A percentile compares a stretch with the other conserved stretches of the same genome.
Conservation (phyloP, 169 alveolate species). For the Eimeria acervulina region DNA sequence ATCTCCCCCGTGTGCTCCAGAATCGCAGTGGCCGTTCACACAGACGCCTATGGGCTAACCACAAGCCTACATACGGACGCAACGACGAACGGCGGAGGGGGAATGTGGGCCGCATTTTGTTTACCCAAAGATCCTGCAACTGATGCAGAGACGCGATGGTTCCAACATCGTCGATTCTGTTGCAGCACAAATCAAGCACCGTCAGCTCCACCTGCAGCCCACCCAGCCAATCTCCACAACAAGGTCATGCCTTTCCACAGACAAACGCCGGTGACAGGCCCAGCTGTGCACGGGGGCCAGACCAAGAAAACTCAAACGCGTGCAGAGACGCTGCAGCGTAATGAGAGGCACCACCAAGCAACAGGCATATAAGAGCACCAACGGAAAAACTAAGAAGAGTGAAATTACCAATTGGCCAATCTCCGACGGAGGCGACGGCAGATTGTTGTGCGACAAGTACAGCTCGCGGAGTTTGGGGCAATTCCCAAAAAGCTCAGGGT, state of each 20-base stretch:
- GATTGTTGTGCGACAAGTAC: slow-evolving; percentile 85
- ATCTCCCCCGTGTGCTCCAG: background rate
- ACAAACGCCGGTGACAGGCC: background rate
- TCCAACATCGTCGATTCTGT: slow-evolving; percentile 80
- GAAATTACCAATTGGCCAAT: slow-evolving; percentile 30
- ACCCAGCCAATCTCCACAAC: background rate
- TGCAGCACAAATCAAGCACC: slow-evolving; percentile 86
- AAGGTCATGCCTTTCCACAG: background rate
- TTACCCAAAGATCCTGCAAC: slow-evolving; percentile 88
- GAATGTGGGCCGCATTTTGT: slow-evolving; percentile 2
- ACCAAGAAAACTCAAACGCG: background rate
- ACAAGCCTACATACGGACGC: background rate
- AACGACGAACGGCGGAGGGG: background rate
- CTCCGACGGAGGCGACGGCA: slow-evolving; percentile 67
- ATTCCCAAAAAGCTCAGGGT: slow-evolving; percentile 62
- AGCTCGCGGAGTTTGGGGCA: slow-evolving; percentile 85
- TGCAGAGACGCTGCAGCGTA: background rate
- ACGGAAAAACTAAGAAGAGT: background rate
- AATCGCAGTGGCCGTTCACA: background rate
- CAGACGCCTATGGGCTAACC: background rate
- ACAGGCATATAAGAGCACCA: background rate
- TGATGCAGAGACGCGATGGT: slow-evolving; percentile 75
- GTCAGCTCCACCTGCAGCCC: slow-evolving; percentile 79
- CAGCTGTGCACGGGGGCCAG: background rate
- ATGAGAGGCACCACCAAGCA: background rate